Conservation (phyloP, 768 basidiomycete genomes). For the Asterophora parasitica region DNA sequence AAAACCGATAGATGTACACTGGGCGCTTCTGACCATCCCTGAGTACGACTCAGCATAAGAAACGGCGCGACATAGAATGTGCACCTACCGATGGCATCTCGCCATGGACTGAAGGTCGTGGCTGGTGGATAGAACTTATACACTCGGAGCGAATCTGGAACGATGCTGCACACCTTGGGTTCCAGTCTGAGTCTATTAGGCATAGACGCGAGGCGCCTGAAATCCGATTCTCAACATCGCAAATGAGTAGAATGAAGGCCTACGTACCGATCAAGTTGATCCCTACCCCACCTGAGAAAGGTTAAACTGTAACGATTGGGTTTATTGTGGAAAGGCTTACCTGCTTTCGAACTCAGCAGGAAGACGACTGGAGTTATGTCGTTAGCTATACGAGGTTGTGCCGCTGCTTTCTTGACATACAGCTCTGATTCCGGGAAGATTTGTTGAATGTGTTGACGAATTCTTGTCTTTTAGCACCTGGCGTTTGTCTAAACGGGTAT, state of each 20-base stretch:
- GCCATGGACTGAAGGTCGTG: conserved; percentile 98
- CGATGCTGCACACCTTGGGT: conserved; percentile 58
- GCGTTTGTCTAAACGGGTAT: conserved; percentile 55
- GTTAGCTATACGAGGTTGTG: background rate
- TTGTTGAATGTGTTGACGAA: conserved; percentile 89
- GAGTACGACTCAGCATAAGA: conserved; percentile 11
- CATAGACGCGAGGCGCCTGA: conserved; percentile 76
- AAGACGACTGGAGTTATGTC: conserved; percentile 66
- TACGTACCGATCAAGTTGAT: conserved; percentile 78
- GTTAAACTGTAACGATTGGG: background rate
- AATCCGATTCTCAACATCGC: background rate
- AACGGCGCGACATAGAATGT: background rate
- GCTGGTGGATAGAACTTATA: conserved; percentile 29
- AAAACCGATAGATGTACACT: conserved; percentile 84
- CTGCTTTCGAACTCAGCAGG: conserved; percentile 88
- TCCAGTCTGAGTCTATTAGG: conserved; percentile 91
- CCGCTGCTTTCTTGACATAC: conserved; percentile 36
- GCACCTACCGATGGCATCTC: conserved; percentile 77
- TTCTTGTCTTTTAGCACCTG: conserved; percentile 73
- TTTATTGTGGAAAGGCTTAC: conserved; percentile 17
- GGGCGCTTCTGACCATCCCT: conserved; percentile 93
- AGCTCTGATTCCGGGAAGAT: conserved; percentile 62
- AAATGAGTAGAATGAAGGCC: background rate
- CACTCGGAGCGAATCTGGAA: background rate
- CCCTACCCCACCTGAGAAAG: conserved; percentile 72